Evolutionary conservation across 306 rosid species (phyloP).

Genomic region (Hylodesmum podocarpum): DNA sequence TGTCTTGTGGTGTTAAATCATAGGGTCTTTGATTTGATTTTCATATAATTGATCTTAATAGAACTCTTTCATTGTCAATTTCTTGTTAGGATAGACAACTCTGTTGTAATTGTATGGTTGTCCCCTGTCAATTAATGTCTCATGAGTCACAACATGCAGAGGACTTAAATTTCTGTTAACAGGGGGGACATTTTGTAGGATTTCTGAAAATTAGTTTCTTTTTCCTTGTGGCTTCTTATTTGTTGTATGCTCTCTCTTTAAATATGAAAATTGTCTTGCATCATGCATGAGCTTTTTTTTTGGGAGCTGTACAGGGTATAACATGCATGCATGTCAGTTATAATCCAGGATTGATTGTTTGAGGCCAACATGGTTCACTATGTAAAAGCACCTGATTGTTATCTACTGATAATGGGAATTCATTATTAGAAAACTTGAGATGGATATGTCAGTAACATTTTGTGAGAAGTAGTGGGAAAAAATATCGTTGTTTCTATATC

Average conservation of each 20-base stretch:
- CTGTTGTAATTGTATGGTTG: constrained; percentile 5
- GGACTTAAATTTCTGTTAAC: constrained; percentile 13
- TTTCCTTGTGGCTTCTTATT: not conserved
- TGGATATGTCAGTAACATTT: constrained; percentile 20
- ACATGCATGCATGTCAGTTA: constrained; percentile 1
- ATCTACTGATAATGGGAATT: constrained; percentile 8
- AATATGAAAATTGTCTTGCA: not conserved
- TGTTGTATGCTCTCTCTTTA: not conserved
- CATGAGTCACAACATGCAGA: not conserved
- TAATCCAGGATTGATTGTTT: constrained; percentile 8
- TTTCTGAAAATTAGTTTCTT: not conserved
- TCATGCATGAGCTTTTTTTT: constrained; percentile 14
- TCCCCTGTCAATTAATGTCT: not conserved
- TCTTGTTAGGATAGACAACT: constrained; percentile 2
- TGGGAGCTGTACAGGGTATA: not conserved
- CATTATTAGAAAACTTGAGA: constrained; percentile 15
- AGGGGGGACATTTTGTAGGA: not conserved
- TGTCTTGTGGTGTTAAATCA: constrained; percentile 2
- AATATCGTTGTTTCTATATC: constrained; percentile 1
- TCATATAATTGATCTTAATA: not conserved
- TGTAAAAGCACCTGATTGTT: constrained; percentile 5
- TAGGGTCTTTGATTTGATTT: constrained; percentile 1
- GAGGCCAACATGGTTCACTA: not conserved
- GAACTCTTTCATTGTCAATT: not conserved
- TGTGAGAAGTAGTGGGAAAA: constrained; percentile 14